phyloP scores from a whole-genome alignment of 2,329 filamentous ascomycete genomes.

The Delphinella strobiligena region DNA sequence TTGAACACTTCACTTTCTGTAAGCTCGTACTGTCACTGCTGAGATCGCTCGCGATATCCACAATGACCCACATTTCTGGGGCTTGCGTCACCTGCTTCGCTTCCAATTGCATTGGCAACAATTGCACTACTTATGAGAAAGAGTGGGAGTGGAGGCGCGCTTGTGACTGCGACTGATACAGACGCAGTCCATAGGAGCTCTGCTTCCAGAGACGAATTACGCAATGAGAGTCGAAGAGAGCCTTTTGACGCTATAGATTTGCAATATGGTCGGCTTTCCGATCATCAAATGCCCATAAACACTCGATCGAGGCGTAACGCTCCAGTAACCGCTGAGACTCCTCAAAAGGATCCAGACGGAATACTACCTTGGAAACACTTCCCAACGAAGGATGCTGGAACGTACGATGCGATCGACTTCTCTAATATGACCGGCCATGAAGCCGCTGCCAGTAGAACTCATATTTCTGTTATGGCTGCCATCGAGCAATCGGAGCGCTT shows the following conservation, averaged over 20 bases:
- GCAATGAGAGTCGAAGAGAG: constrained; percentile 11
- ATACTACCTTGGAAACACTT: no score
- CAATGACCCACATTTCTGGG: no score
- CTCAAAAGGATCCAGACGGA: constrained; percentile 5
- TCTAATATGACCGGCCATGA: no score
- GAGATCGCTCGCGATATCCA: no score
- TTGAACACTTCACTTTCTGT: no score
- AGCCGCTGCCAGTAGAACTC: no score
- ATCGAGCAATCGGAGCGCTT: no score
- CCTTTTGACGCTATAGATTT: constrained; percentile 10
- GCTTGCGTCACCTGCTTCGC: no score
- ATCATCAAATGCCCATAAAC: constrained; percentile 1
- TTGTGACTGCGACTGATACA: constrained; percentile 17
- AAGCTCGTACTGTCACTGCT: no score
- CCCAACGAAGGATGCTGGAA: no score
- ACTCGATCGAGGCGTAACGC: not conserved
- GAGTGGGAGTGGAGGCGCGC: constrained; percentile 23
- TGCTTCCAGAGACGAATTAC: constrained; percentile 1
- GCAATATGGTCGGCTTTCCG: constrained; percentile 1
- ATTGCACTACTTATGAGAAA: constrained; percentile 12
- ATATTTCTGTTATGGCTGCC: no score
- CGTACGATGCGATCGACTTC: no score
- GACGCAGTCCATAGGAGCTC: constrained; percentile 13
- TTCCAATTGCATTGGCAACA: not conserved
- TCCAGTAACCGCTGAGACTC: constrained; percentile 2